phyloP scores from a whole-genome alignment of 805 yeast genomes.

The Candida ortonii region DNA sequence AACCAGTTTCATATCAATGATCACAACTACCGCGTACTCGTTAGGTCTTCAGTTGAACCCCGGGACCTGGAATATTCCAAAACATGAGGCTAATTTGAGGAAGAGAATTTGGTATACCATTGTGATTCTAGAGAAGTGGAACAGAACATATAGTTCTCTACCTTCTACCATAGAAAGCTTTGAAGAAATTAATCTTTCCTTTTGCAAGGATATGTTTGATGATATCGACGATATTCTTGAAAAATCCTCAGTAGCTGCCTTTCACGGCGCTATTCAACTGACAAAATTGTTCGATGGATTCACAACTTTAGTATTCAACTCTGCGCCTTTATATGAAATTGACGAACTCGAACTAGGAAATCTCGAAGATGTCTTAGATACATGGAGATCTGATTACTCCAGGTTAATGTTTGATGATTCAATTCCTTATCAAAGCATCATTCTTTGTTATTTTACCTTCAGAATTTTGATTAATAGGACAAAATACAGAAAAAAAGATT shows the following conservation, averaged over 20 bases:
- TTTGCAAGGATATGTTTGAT: constrained; percentile 5
- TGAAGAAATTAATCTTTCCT: background rate
- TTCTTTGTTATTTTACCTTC: constrained; percentile 2
- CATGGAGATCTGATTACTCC: constrained; percentile 5
- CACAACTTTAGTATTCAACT: constrained; percentile 1
- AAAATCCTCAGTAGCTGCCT: constrained; percentile 1
- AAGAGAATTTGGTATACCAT: constrained; percentile 9
- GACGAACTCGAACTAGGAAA: background rate
- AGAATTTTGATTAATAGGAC: constrained; percentile 7
- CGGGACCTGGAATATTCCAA: constrained; percentile 7
- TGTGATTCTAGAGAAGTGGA: constrained; percentile 9
- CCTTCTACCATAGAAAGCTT: constrained; percentile 5
- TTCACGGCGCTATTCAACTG: constrained; percentile 4
- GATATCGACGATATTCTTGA: constrained; percentile 11
- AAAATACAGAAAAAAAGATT: constrained; percentile 1
- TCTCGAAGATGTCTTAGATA: background rate
- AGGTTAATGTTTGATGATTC: constrained; percentile 3
- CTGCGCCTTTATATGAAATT: background rate
- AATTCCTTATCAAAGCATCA: constrained; percentile 7
- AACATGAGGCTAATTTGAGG: constrained; percentile 8
- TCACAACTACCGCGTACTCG: constrained; percentile 8
- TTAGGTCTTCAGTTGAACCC: constrained; percentile 6
- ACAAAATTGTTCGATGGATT: constrained; percentile 6
- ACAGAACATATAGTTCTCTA: constrained; percentile 6
- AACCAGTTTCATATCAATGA: constrained; percentile 5